Base-by-base conservation (phyloP, 129 eudicot genomes). In the Erigeron canadensis region DNA sequence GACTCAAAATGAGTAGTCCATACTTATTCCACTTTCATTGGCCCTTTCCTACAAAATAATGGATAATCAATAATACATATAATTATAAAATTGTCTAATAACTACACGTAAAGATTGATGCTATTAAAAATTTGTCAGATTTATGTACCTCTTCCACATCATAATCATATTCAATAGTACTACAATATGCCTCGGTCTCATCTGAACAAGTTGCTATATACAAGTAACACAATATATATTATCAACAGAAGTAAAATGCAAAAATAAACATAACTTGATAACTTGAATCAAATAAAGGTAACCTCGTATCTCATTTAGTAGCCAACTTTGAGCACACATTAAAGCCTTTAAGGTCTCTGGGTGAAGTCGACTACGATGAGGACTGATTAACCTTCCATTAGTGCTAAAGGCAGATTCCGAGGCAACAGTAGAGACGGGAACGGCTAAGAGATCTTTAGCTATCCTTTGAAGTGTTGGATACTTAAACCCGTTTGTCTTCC, bases 401-500 rank as follows among this genome's bases (percentile, higher is more conserved):
- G 55, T 48, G 18, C 19, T 48, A 10, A 48, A 15, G 0, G 55
- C 8, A 15, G 55, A 48, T 48, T 48, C 55, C n/a, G 72, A 65
- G 12, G 79, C 71, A 1, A 64, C 79, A 12, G 71, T 46, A 47
- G 64, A 63, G 1, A 74, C 28, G 12, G 81, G 81, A 67, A 68
- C 11, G 15, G 11, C 81, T 19, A 75, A 59, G 22, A 76, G 38
- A 40, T 76, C 70, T 37, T 18, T 68, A 3, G 75, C 75, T 8
- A 76, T 76, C 62, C 45, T 69, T 46, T 68, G 63, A 10, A 76
- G 72, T 12, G 69, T 68, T 34, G 81, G 75, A 38, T 68, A 77
- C 45, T 44, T 68, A 13, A 19, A 28, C 43, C 63, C 72, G 11
- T 43, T 60, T 42, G 77, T 57, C 47, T 69, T 64, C 67, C 73